Evolutionary conservation across 192 early-diverging fungal genomes (phyloP).

Genomic region (Coemansia sp.): DNA sequence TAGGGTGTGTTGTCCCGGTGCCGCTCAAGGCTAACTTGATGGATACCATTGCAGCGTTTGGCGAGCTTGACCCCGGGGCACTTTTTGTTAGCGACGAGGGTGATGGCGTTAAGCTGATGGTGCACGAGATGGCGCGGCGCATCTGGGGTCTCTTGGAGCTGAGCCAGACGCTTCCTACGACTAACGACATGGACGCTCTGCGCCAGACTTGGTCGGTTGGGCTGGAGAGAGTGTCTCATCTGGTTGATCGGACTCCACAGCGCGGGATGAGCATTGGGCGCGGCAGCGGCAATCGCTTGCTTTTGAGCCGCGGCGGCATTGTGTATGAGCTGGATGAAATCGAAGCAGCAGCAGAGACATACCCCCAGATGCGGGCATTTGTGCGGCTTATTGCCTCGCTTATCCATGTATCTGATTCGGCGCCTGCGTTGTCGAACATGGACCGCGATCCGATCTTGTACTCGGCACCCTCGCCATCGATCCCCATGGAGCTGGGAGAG

Average conservation of each 20-base stretch:
- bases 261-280: conserved; percentile 25
- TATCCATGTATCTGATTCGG: conserved; percentile 59
- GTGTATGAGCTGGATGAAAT: conserved; percentile 80
- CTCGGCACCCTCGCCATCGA: conserved; percentile 43
- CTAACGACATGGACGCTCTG: conserved; percentile 22
- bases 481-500: conserved; percentile 64
- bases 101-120: conserved; percentile 20
- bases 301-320: conserved; percentile 54
- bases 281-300: conserved; percentile 16
- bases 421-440: conserved; percentile 28
- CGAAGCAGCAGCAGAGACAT: conserved; percentile 72
- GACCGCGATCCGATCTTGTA: conserved; percentile 44
- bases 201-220: conserved; percentile 12
- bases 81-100: conserved; percentile 36
- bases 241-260: conserved; percentile 20
- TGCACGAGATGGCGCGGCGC: conserved; percentile 61
- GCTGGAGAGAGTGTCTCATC: conserved; percentile 13
- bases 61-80: conserved; percentile 36
- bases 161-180: conserved; percentile 60
- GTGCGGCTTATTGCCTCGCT: conserved; percentile 69
- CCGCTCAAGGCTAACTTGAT: conserved; percentile 80
- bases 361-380: conserved; percentile 86
- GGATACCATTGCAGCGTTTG: conserved; percentile 80
- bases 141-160: conserved; percentile 83
- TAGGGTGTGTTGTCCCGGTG: conserved; percentile 74